Conservation (phyloP, 2,329 filamentous ascomycete genomes). For the Blastomyces gilchristii region DNA sequence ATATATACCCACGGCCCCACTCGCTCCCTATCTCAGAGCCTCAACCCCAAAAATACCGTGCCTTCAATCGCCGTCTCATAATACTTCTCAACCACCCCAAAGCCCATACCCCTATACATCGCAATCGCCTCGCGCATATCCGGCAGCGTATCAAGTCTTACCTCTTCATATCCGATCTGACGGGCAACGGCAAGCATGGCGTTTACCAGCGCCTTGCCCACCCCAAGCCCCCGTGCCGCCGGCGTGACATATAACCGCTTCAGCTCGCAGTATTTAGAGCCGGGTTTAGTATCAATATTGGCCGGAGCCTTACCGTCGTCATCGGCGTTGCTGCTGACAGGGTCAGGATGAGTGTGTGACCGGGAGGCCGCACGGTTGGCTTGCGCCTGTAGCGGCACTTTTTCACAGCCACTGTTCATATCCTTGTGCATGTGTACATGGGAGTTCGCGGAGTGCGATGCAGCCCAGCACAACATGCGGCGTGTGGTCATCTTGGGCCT, state of each 20-base stretch:
- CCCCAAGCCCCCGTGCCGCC: slow-evolving; percentile 39
- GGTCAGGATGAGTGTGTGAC: background rate
- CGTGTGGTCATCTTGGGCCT: slow-evolving; percentile 3
- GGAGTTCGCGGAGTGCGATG: slow-evolving; percentile 38
- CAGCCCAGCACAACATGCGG: slow-evolving; percentile 35
- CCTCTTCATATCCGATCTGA: slow-evolving; percentile 41
- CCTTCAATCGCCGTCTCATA: slow-evolving; percentile 47
- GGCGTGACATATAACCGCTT: slow-evolving; percentile 48
- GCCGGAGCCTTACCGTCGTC: background rate
- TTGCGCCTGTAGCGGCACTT: background rate
- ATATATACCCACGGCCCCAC: too few relatives aligned
- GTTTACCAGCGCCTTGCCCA: slow-evolving; percentile 41
- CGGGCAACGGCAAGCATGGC: slow-evolving; percentile 38
- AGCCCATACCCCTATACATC: slow-evolving; percentile 44
- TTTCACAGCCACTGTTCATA: background rate
- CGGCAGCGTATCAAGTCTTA: slow-evolving; percentile 47
- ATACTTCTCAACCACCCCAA: slow-evolving; percentile 43
- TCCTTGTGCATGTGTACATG: too few relatives aligned
- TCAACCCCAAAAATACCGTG: slow-evolving; percentile 43
- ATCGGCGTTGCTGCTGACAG: too few relatives aligned
- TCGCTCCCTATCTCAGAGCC: slow-evolving; percentile 7
- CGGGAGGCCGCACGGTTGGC: background rate
- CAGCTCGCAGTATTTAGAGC: slow-evolving; percentile 39
- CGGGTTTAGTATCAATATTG: slow-evolving; percentile 5
- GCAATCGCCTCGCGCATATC: slow-evolving; percentile 42